These are phyloP conservation scores for Boletus tomentosulus DNA, from an alignment of 768 basidiomycete species.

Conservation along the genomic window DNA sequence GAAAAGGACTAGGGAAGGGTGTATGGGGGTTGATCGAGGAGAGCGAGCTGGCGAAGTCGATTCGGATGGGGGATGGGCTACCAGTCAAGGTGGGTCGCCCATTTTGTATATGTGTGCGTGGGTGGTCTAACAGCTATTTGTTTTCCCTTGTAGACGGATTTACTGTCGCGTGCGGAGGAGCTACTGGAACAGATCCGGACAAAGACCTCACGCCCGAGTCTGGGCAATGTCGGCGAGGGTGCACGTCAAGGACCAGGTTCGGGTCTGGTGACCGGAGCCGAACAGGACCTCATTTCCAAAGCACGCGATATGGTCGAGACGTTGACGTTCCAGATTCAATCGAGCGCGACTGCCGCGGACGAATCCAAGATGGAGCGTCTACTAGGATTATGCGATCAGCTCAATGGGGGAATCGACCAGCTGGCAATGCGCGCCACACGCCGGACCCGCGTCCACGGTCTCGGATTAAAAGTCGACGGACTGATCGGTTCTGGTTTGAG, in stretches of 20 bases:
- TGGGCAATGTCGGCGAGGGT: background rate
- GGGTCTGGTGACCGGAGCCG: background rate
- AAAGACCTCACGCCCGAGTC: background rate
- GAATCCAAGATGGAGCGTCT: conserved; percentile 62
- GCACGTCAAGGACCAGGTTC: background rate
- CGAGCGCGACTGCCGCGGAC: conserved; percentile 41
- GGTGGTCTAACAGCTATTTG: background rate
- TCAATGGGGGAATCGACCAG: conserved; percentile 54
- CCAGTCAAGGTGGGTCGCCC: conserved; percentile 45
- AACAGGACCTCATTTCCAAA: conserved; percentile 41
- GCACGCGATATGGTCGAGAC: conserved; percentile 51
- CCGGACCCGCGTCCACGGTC: conserved; percentile 40
- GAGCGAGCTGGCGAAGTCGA: conserved; percentile 72
- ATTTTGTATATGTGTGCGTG: background rate
- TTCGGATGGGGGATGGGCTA: conserved; percentile 43
- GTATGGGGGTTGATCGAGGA: conserved; percentile 86
- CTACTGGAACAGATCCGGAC: conserved; percentile 25
- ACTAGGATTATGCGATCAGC: conserved; percentile 65
- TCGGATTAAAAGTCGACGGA: conserved; percentile 39
- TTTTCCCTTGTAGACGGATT: conserved; percentile 4
- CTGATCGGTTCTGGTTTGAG: conserved; percentile 25
- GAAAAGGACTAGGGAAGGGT: conserved; percentile 59
- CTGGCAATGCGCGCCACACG: conserved; percentile 38
- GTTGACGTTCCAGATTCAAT: conserved; percentile 50
- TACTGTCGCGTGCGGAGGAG: conserved; percentile 36